Percentiles rank a stretch among this genome's conserved stretches.
Conservation (phyloP, 768 basidiomycete genomes). For the Amylocystis lapponica region DNA sequence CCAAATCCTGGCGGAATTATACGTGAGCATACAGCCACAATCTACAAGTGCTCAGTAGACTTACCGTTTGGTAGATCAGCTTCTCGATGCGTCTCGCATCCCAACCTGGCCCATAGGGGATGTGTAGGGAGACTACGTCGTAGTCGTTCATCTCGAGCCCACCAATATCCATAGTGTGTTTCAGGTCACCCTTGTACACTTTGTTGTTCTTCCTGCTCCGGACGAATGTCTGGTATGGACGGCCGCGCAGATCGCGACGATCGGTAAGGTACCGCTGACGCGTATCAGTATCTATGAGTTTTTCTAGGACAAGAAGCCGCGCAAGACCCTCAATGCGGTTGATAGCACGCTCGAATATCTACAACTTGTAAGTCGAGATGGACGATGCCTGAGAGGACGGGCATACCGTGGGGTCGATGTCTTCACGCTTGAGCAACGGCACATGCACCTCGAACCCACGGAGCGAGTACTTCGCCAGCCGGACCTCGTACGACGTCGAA, state of each 20-base stretch:
- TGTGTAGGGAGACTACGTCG: conserved; percentile 47
- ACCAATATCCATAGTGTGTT: conserved; percentile 34
- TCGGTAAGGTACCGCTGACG: conserved; percentile 43
- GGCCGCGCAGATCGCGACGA: conserved; percentile 44
- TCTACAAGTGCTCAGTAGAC: conserved; percentile 11
- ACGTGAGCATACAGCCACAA: conserved; percentile 4
- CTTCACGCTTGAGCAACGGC: conserved; percentile 41
- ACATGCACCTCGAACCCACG: conserved; percentile 55
- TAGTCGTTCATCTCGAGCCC: conserved; percentile 54
- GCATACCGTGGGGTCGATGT: conserved; percentile 55
- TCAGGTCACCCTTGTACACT: conserved; percentile 51
- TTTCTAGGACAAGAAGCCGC: conserved; percentile 57
- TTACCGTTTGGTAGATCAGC: conserved; percentile 50
- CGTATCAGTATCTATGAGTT: conserved; percentile 38
- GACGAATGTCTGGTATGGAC: conserved; percentile 29
- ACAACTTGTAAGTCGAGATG: not conserved
- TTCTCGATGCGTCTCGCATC: conserved; percentile 50
- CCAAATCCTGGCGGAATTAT: conserved; percentile 39
- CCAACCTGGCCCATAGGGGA: conserved; percentile 60
- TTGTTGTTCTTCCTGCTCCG: conserved; percentile 30
- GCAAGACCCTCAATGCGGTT: conserved; percentile 52
- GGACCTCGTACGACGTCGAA: conserved; percentile 60
- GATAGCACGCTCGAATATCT: conserved; percentile 61
- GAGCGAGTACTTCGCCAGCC: conserved; percentile 51
- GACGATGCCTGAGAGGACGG: not conserved